phyloP scores from a whole-genome alignment of 805 yeast species.

The Blastobotrys chiropterorum region DNA sequence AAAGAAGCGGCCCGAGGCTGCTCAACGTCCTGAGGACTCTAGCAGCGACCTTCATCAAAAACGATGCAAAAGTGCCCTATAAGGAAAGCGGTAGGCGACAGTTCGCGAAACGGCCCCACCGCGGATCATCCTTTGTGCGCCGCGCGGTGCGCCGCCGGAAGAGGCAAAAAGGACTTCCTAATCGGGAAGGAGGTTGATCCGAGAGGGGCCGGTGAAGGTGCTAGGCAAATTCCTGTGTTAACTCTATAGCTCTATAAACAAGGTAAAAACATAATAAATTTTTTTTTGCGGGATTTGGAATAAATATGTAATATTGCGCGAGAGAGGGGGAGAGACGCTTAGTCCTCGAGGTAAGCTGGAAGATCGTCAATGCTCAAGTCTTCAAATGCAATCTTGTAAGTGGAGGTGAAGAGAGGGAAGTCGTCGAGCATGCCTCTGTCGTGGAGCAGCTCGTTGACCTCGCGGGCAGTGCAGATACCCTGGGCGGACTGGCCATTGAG shows the following conservation, averaged over 20 bases:
- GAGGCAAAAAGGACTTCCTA: no score
- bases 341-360: constrained; percentile 38
- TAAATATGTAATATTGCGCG: neutral
- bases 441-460: constrained; percentile 78
- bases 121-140: no score
- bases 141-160: no score
- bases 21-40: no score
- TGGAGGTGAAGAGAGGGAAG: constrained; percentile 76
- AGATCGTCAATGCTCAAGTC: constrained; percentile 66
- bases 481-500: constrained; percentile 96
- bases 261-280: neutral
- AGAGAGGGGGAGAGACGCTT: no score
- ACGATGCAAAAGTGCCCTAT: no score
- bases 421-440: constrained; percentile 50
- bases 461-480: constrained; percentile 85
- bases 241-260: neutral
- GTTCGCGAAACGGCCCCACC: no score
- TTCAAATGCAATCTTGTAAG: constrained; percentile 78
- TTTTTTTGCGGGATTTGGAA: neutral
- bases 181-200: no score
- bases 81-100: no score
- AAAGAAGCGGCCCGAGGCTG: no score
- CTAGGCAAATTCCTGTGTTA: neutral
- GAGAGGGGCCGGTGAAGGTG: no score
- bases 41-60: neutral